phyloP scores from a whole-genome alignment of 805 yeast species.

The Myxozyma vanderwaltii region DNA sequence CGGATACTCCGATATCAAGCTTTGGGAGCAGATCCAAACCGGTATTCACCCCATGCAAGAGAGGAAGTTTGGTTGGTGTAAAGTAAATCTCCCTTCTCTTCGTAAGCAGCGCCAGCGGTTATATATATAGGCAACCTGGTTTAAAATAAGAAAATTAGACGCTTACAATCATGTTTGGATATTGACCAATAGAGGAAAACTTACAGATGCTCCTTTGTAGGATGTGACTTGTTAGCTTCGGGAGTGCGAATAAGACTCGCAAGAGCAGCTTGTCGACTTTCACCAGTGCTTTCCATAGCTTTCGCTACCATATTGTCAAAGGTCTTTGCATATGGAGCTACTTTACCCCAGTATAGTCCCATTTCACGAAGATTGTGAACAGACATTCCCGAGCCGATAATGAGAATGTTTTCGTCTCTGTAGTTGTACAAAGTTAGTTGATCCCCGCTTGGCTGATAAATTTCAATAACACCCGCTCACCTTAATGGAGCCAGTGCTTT shows the following conservation, averaged over 20 bases:
- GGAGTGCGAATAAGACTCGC: conserved; percentile 43
- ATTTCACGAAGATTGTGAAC: conserved; percentile 73
- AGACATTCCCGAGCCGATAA: conserved; percentile 75
- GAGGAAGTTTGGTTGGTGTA: conserved; percentile 51
- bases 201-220: conserved; percentile 70
- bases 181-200: neutral
- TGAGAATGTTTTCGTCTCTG: conserved; percentile 54
- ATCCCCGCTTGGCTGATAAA: neutral
- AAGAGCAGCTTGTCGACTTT: conserved; percentile 45
- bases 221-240: conserved; percentile 58
- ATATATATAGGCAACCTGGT: conserved; percentile 57
- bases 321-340: conserved; percentile 53
- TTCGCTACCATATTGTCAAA: conserved; percentile 54
- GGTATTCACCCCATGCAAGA: conserved; percentile 73
- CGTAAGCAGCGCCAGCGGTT: conserved; percentile 55
- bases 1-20: neutral
- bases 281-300: conserved; percentile 44
- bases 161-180: no score
- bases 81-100: conserved; percentile 49
- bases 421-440: neutral
- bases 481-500: conserved; percentile 49
- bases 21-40: conserved; percentile 11
- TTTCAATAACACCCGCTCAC: neutral
- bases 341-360: conserved; percentile 36
- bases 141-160: neutral